phyloP scores from a whole-genome alignment of 768 basidiomycete species.

The Hygrophoropsis aurantiaca region DNA sequence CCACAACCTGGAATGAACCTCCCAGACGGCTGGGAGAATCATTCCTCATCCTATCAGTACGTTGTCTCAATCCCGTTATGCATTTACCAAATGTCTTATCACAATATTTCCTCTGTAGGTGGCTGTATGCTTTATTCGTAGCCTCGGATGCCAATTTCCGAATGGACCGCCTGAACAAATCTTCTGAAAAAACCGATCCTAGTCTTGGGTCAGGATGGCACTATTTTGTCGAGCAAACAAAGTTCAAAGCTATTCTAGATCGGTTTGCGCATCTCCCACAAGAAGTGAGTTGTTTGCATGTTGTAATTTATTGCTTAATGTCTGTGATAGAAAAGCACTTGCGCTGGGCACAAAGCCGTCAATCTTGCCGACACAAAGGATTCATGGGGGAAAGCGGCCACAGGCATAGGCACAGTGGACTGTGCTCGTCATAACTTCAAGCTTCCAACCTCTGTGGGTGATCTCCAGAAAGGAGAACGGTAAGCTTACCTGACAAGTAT shows the following conservation, averaged over 20 bases:
- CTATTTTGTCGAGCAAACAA: conserved; percentile 24
- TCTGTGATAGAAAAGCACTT: no score
- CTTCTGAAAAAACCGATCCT: conserved; percentile 26
- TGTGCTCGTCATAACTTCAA: conserved; percentile 13
- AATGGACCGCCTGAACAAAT: conserved; percentile 21
- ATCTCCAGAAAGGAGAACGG: conserved; percentile 15
- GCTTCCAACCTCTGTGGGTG: conserved; percentile 7
- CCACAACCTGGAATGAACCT: conserved; percentile 11
- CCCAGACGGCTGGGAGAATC: conserved; percentile 7
- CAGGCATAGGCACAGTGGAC: conserved; percentile 10
- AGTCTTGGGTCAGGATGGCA: conserved; percentile 23
- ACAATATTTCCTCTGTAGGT: conserved; percentile 13
- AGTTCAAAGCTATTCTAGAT: conserved; percentile 14
- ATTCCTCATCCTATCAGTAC: not conserved
- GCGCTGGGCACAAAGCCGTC: not conserved
- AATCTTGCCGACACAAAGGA: not conserved
- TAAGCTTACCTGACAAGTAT: not conserved
- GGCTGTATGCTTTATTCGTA: conserved; percentile 23
- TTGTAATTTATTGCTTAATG: no score
- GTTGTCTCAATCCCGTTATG: not conserved
- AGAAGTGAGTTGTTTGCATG: conserved; percentile 12
- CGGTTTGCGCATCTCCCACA: conserved; percentile 5
- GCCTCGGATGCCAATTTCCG: conserved; percentile 34
- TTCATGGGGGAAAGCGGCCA: not conserved
- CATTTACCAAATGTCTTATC: no score